Evolutionary conservation across 441 rosid species (phyloP).

Genomic region (Brassica hybrid): DNA sequence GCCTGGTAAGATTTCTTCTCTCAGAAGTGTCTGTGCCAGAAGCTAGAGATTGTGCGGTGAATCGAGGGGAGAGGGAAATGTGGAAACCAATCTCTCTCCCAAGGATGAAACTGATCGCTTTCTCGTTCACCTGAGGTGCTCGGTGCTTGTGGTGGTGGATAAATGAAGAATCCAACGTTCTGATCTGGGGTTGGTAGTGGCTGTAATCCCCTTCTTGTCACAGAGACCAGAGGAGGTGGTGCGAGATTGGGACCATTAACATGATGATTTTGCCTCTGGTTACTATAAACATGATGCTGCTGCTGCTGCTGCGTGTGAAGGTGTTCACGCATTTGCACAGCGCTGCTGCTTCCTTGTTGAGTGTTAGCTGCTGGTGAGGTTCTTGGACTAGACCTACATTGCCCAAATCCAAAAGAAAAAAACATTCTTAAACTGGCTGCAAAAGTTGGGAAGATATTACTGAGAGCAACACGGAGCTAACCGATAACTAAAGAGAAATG

Average conservation of each 20-base stretch:
- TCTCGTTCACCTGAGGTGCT: constrained; percentile 39
- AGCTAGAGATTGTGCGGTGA: constrained; percentile 31
- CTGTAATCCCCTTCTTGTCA: constrained; percentile 39
- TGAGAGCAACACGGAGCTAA: constrained; percentile 42
- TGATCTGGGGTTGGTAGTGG: constrained; percentile 32
- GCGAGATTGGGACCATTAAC: constrained; percentile 32
- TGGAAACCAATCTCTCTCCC: constrained; percentile 47
- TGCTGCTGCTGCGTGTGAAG: constrained; percentile 40
- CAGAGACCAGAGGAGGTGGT: constrained; percentile 20
- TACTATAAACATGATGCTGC: constrained; percentile 51
- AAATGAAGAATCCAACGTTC: constrained; percentile 38
- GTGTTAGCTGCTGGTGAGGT: constrained; percentile 53
- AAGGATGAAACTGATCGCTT: constrained; percentile 29
- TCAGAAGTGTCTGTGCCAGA: constrained; percentile 45
- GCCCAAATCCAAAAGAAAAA: constrained; percentile 19
- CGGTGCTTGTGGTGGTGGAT: constrained; percentile 33
- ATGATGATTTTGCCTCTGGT: constrained; percentile 44
- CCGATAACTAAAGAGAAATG: constrained; percentile 61
- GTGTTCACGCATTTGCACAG: constrained; percentile 52
- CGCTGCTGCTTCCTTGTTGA: constrained; percentile 55
- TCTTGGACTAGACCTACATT: constrained; percentile 59
- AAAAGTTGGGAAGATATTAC: neutral
- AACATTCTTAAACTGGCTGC: neutral
- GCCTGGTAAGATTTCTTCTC: constrained; percentile 29
- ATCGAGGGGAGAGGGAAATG: constrained; percentile 43